Evolutionary conservation across 495 filamentous ascomycete genomes (phyloP), one percentile per base, ranked within the genome.

Genomic region (Beverwykella pulmonaria): DNA sequence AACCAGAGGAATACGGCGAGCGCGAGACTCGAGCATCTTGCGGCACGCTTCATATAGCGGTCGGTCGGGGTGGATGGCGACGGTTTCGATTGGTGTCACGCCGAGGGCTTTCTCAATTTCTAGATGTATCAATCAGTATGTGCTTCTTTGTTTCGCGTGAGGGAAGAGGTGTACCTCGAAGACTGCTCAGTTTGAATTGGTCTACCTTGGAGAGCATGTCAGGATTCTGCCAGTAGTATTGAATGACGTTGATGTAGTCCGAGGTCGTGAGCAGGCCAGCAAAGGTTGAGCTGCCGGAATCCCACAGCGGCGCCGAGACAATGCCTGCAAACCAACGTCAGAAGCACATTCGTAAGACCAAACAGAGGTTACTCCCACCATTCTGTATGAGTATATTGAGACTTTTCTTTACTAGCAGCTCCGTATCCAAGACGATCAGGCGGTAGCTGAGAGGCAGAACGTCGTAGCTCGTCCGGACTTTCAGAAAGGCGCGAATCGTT

Each of bases 221-320:
- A 17, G 95, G 95, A 71, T 93, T 96, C 79, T 98, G 93, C 87
- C 94, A 98, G 80, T 98, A 98, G 77, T 98, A 99, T 78, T 98
- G 95, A 57, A 99, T 95, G 59, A 99, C 89, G 75, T 99, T 99
- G 81, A 99, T 90, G 76, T 94, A 99, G 77, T 99, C 94, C 66
- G 92, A 94, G 50, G 91, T 95, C 22, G 94, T 98, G 72, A 99
- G 83, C 25, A 98, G 82, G 54, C 94, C 94, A 25, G 95, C 94
- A 75, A 98, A 99, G 23, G 88, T 92, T 26, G 92, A 96, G 4
- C 88, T 90, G 60, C 91, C 91, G 32, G 93, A 96, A 78, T 99
- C 94, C 94, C 94, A 99, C 67, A 99, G 83, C 26, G 94, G 94
- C 23, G 94, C 94, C 46, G 94, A 99, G 49, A 99, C 94, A 77